phyloP scores from a whole-genome alignment of 495 filamentous ascomycete genomes.

The Paragyromitra xinjiangensis region DNA sequence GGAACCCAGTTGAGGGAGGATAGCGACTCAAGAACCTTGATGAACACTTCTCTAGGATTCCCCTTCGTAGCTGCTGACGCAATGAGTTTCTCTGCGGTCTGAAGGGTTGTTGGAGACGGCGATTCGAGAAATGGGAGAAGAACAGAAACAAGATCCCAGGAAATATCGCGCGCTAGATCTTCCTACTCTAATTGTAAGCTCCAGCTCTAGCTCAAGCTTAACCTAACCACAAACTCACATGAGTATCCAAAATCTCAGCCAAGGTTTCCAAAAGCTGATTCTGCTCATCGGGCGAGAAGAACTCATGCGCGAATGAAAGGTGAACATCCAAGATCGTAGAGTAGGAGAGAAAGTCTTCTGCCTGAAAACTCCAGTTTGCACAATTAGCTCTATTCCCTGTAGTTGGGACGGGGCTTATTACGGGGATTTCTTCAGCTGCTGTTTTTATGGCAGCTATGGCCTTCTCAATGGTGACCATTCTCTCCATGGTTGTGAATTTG shows the following conservation, averaged over 20 bases:
- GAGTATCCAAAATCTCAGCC: conserved; percentile 45
- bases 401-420: conserved; percentile 19
- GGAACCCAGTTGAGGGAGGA: conserved; percentile 67
- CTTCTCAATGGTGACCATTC: conserved; percentile 56
- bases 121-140: conserved; percentile 79
- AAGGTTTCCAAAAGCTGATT: conserved; percentile 50
- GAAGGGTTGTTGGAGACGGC: conserved; percentile 63
- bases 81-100: conserved; percentile 51
- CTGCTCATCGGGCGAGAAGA: conserved; percentile 55
- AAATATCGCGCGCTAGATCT: conserved; percentile 85
- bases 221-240: conserved; percentile 37
- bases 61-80: conserved; percentile 73
- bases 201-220: not conserved
- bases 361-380: conserved; percentile 31
- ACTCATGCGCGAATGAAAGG: conserved; percentile 54
- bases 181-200: conserved; percentile 43
- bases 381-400: conserved; percentile 10
- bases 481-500: conserved; percentile 37
- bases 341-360: conserved; percentile 57
- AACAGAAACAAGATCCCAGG: conserved; percentile 92
- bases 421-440: conserved; percentile 56
- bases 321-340: conserved; percentile 58
- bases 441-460: conserved; percentile 57
- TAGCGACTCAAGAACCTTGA: conserved; percentile 81
- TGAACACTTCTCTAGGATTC: conserved; percentile 91